Evolutionary conservation across 176 grass and related monocot species (phyloP), one percentile per base, ranked within the genome.

Genomic region (Cocos nucifera): DNA sequence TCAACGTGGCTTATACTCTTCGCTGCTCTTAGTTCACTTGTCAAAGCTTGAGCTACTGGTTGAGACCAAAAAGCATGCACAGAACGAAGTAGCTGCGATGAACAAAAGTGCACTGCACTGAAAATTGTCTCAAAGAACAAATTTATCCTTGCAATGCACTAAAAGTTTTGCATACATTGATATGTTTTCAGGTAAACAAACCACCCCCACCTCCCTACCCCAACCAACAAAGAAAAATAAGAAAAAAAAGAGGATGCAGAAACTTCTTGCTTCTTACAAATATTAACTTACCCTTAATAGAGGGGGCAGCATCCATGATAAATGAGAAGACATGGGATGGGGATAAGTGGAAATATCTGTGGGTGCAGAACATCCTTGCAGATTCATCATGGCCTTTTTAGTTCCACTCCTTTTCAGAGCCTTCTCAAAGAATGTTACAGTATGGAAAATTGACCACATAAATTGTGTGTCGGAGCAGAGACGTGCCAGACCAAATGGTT

Each of bases 371-470:
- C 52, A 20, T 79, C 71, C 68, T 66, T 79, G 87, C 29, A 64
- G 51, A 80, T 77, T 59, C 53, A 73, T 16, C 61, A 62, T 57
- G 85, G 81, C 60, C 72, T 88, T 97, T 69, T 83, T 96, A 22
- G 48, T 67, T 77, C 91, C 91, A 49, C 87, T 85, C 67, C 92
- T 82, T 80, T 97, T 97, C 10, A 97, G 81, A 60, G 92, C 84
- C 73, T 82, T 97, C 61, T 97, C 92, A 78, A 97, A 97, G 64
- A 91, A 91, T 28, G 87, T 97, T 51, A 97, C 81, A 3, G 75
- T 85, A 69, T 97, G 92, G 54, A 73, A 97, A 75, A 97, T 83
- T 62, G 87, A 97, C 92, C 92, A 97, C 87, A 97, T 97, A 77
- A 97, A 75, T 82, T 91, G 78, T 15, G 67, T 66, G 51, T 95